Evolutionary conservation across 495 filamentous ascomycete genomes (phyloP), one percentile per base, ranked within the genome.

Genomic region (Aspergillus baeticus): DNA sequence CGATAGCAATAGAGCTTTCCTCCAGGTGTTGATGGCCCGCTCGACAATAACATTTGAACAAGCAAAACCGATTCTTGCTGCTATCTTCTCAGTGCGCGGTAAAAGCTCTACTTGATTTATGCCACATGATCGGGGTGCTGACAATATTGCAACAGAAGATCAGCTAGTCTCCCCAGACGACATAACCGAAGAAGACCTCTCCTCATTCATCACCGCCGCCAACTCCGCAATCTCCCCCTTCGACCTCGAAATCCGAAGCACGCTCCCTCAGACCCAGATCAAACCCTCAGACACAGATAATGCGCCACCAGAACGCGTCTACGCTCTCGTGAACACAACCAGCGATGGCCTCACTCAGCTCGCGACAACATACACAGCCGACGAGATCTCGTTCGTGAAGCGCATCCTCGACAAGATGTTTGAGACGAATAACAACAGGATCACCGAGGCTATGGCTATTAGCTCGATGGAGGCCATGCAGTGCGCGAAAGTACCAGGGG

Each of bases 331-430:
- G n/a, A 98, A 98, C 69, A 90, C 87, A 2, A 88, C 86, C 20
- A 89, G 85, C 56, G 94, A 98, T 69, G 74, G 86, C 0, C 64
- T 91, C 10, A 94, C 89, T 1, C 92, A 96, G 67, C 77, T 96
- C 21, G 90, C 91, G n/a, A 98, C 94, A 1, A 83, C 80, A 0
- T 85, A 86, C 66, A 77, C 84, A 0, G 72, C 89, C 17, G 95
- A 98, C 55, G 92, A 98, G 73, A 91, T 98, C 34, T 82, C 89
- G 10, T 98, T 88, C 69, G 79, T 98, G 53, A 91, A 95, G 73
- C 77, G 94, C 1, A 66, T 98, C 14, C 84, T 98, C 0, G 93
- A 98, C 69, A 85, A 81, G 58, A 96, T 98, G 86, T 98, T 97
- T 65, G 89, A 92, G 43, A 86, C 79, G 4, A 82, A 91, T 66